Evolutionary conservation across 805 yeast species (phyloP).

Genomic region (Candida ficus): DNA sequence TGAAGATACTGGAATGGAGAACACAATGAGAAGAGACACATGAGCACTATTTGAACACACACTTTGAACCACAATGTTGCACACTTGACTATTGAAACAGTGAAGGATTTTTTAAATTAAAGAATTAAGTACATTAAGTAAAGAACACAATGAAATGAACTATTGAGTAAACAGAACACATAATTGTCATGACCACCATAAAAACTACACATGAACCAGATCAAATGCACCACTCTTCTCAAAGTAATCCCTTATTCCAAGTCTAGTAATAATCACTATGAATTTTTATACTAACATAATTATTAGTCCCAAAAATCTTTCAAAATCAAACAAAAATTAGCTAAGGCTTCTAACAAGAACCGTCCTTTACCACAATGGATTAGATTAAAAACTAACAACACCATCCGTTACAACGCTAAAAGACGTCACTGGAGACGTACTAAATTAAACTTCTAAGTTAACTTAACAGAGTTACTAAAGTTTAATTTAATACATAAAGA

Average conservation of each 20-base stretch:
- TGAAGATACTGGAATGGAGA: neutral
- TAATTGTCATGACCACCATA: no score
- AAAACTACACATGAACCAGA: no score
- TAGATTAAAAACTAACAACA: constrained; percentile 97
- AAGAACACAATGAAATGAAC: no score
- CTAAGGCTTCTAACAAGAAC: constrained; percentile 98
- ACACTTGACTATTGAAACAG: no score
- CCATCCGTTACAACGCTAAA: constrained; percentile 98
- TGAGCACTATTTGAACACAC: neutral
- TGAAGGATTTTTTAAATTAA: no score
- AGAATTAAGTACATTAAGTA: no score
- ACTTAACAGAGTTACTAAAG: constrained; percentile 1
- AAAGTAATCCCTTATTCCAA: no score
- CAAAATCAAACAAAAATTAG: constrained; percentile 96
- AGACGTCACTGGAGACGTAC: constrained; percentile 99
- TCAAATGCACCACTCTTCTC: no score
- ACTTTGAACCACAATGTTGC: no score
- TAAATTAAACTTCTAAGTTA: constrained; percentile 85
- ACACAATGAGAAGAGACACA: neutral
- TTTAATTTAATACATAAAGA: constrained; percentile 8
- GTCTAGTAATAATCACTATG: neutral
- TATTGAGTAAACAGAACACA: no score
- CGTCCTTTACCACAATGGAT: constrained; percentile 99
- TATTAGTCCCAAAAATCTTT: constrained; percentile 86
- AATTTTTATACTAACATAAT: constrained; percentile 15